Base-by-base conservation (phyloP, 164 flowering plant genomes). In the Malania oleifera region DNA sequence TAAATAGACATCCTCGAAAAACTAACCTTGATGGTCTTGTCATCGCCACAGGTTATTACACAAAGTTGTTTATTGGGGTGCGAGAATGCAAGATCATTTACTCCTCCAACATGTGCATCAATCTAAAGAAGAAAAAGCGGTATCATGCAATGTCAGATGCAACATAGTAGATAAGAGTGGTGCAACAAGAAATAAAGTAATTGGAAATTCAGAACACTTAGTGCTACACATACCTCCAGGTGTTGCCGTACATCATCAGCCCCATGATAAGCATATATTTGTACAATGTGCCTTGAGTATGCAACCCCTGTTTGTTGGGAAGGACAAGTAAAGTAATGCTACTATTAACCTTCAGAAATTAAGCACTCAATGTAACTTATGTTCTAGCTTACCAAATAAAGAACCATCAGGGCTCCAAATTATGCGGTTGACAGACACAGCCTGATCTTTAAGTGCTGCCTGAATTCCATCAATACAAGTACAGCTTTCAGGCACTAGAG, bases 101-200 rank as follows among this genome's bases (percentile, higher is more conserved):
- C 95, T 55, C 86, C 91, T 44, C 97, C 97, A 71, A 73, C 76
- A 75, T 87, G 97, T 60, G 97, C 97, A 71, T 84, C 91, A 74
- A 84, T 82, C 91, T 79, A 52, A 10, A 67, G 11, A 5, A 54
- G 15, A 27, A 29, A 18, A 53, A 45, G 17, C 20, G 55, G 25
- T 12, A 0, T 10, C n/a, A 10, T 48, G 52, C 24, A 4, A 50
- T n/a, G n/a, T 57, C 61, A 64, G 7, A 29, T 19, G 15, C 35
- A 31, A 61, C 7, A 7, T 19, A 43, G 15, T 3, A 54, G 46
- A 29, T 25, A 64, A 53, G 49, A 45, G 10, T n/a, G 24, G 15
- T 35, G 17, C 28, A 45, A 23, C 6, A 23, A 51, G 28, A 26
- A 12, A 10, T 13, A 27, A 13, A 17, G 23, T 2, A 23, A 50